These are phyloP conservation scores for Carex scoparia DNA, from an alignment of 176 grass and related monocot genomes.

Conservation along the genomic window DNA sequence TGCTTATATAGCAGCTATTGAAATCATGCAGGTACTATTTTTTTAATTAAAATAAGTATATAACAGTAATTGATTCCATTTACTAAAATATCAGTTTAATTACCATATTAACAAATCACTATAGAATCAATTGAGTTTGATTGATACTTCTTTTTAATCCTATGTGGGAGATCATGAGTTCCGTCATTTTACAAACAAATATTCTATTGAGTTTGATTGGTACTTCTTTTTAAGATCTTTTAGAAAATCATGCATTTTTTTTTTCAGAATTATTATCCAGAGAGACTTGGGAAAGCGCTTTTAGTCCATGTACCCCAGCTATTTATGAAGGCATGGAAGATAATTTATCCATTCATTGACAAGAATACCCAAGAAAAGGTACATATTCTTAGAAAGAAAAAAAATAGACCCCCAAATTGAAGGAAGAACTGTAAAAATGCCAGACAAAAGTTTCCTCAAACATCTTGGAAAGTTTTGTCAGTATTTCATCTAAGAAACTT, in stretches of 20 bases:
- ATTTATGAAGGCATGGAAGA: slow-evolving; percentile 85
- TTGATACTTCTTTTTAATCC: no score
- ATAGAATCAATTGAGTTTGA: background rate
- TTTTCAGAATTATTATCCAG: slow-evolving; percentile 60
- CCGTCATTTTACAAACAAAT: no score
- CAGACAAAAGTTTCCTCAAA: background rate
- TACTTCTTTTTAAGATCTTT: background rate
- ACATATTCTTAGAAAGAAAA: background rate
- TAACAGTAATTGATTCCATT: background rate
- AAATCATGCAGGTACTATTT: slow-evolving; percentile 61
- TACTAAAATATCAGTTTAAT: background rate
- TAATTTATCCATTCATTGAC: slow-evolving; percentile 68
- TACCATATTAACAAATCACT: background rate
- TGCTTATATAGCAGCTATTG: slow-evolving; percentile 48
- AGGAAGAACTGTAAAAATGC: background rate
- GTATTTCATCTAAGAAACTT: background rate
- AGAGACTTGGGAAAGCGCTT: slow-evolving; percentile 60
- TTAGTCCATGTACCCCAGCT: slow-evolving; percentile 61
- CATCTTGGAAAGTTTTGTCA: background rate
- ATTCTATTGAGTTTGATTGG: no score
- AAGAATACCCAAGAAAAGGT: slow-evolving; percentile 66
- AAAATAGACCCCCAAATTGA: background rate
- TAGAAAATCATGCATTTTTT: background rate
- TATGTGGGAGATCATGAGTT: no score
- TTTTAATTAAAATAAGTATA: background rate